phyloP scores from a whole-genome alignment of 2,329 filamentous ascomycete genomes.

The Calonectria leucothoes region DNA sequence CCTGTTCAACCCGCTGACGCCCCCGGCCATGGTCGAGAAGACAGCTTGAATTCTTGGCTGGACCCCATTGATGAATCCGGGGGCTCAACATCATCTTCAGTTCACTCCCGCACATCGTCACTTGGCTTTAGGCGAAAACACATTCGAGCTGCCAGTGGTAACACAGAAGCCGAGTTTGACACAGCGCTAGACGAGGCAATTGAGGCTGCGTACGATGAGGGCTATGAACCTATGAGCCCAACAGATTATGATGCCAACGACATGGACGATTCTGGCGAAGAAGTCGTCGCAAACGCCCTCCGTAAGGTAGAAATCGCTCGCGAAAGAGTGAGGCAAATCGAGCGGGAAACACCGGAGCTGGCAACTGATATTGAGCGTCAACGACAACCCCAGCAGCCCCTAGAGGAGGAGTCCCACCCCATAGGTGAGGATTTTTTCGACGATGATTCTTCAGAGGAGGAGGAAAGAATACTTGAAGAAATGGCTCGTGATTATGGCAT shows the following conservation, averaged over 20 bases:
- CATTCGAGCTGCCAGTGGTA: slow-evolving; percentile 74
- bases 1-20: slow-evolving; percentile 15
- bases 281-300: slow-evolving; percentile 66
- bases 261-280: slow-evolving; percentile 53
- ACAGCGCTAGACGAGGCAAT: slow-evolving; percentile 94
- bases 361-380: slow-evolving; percentile 58
- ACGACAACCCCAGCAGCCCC: slow-evolving; percentile 46
- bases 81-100: slow-evolving; percentile 81
- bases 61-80: slow-evolving; percentile 94
- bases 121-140: slow-evolving; percentile 76
- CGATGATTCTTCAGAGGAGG: slow-evolving; percentile 74
- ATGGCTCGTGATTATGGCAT: slow-evolving; percentile 87
- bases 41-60: slow-evolving; percentile 89
- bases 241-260: slow-evolving; percentile 52
- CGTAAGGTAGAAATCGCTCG: slow-evolving; percentile 80
- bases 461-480: slow-evolving; percentile 85
- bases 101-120: slow-evolving; percentile 83
- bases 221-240: slow-evolving; percentile 78
- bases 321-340: slow-evolving; percentile 78
- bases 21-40: slow-evolving; percentile 64
- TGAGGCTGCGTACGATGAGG: slow-evolving; percentile 94
- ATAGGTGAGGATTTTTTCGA: slow-evolving; percentile 69
- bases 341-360: slow-evolving; percentile 68
- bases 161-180: slow-evolving; percentile 91
- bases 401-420: slow-evolving; percentile 30